phyloP scores from a whole-genome alignment of 345 rosid genomes.

The Raphanus sativus region DNA sequence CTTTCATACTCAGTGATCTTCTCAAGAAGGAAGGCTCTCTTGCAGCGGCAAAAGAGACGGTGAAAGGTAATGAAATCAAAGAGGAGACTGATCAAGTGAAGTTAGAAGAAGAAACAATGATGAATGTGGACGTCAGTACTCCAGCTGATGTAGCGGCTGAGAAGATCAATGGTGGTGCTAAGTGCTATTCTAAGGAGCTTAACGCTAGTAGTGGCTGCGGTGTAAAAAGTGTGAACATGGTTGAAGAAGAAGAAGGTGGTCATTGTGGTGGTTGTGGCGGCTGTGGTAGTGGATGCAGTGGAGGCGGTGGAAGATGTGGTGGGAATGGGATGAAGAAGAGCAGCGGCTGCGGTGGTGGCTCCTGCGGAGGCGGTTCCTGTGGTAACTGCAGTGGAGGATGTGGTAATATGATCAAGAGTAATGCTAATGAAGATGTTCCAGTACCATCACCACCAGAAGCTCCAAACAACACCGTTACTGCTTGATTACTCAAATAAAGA shows the following conservation, averaged over 20 bases:
- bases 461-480: not conserved
- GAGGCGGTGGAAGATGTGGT: conserved; percentile 28
- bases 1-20: conserved; percentile 60
- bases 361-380: conserved; percentile 32
- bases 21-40: conserved; percentile 49
- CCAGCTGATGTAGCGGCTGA: not conserved
- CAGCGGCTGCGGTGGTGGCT: conserved; percentile 37
- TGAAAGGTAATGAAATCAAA: conserved; percentile 28
- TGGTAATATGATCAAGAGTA: conserved; percentile 16
- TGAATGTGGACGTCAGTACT: conserved; percentile 13
- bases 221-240: conserved; percentile 29
- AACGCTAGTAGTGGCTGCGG: conserved; percentile 23
- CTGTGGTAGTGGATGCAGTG: conserved; percentile 13
- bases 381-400: conserved; percentile 26
- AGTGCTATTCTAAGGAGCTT: conserved; percentile 21
- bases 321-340: conserved; percentile 28
- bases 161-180: conserved; percentile 39
- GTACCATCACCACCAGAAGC: not conserved
- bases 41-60: conserved; percentile 35
- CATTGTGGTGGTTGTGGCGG: conserved; percentile 36
- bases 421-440: not conserved
- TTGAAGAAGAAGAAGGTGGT: conserved; percentile 35
- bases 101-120: conserved; percentile 29
- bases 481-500: not conserved
- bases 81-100: conserved; percentile 29